These are phyloP conservation scores for Penicillium alfredii DNA, from an alignment of 495 filamentous ascomycete species.

Conservation along the genomic window DNA sequence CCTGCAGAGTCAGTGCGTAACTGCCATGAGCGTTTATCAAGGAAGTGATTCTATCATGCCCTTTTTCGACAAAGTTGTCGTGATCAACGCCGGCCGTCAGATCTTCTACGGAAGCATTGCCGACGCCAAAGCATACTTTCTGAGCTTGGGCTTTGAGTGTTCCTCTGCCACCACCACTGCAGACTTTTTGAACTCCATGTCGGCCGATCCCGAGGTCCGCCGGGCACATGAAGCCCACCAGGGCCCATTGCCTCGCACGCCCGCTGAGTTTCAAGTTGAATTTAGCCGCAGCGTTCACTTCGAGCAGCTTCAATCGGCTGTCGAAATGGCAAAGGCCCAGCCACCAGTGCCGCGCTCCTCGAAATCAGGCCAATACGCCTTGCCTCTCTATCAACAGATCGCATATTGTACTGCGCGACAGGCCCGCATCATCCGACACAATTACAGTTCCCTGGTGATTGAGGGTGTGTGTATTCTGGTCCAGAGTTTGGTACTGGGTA, in stretches of 20 bases:
- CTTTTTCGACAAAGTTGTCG: slow-evolving; percentile 48
- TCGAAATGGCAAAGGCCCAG: too few relatives aligned
- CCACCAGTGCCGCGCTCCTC: too few relatives aligned
- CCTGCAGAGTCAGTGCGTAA: slow-evolving; percentile 14
- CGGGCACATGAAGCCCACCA: slow-evolving; percentile 42
- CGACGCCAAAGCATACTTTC: slow-evolving; percentile 52
- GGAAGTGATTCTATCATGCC: slow-evolving; percentile 48
- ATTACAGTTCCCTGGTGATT: slow-evolving; percentile 15
- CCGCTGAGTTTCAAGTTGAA: slow-evolving; percentile 10
- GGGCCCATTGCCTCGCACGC: slow-evolving; percentile 22
- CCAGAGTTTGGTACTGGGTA: slow-evolving; percentile 21
- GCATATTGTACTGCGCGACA: slow-evolving; percentile 5
- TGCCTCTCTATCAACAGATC: slow-evolving; percentile 7
- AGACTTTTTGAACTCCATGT: slow-evolving; percentile 57
- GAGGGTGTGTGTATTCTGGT: slow-evolving; percentile 17
- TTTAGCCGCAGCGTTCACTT: background rate
- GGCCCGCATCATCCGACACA: slow-evolving; percentile 10
- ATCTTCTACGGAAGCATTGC: slow-evolving; percentile 47
- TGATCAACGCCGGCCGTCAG: slow-evolving; percentile 48
- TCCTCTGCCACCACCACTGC: slow-evolving; percentile 55
- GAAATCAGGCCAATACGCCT: background rate
- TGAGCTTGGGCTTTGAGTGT: slow-evolving; percentile 51
- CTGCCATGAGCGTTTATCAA: slow-evolving; percentile 40
- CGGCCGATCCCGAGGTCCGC: slow-evolving; percentile 49
- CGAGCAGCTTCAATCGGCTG: too few relatives aligned